These are phyloP conservation scores for Henckelia pumila DNA, from an alignment of 257 asterid species.

Conservation along the genomic window DNA sequence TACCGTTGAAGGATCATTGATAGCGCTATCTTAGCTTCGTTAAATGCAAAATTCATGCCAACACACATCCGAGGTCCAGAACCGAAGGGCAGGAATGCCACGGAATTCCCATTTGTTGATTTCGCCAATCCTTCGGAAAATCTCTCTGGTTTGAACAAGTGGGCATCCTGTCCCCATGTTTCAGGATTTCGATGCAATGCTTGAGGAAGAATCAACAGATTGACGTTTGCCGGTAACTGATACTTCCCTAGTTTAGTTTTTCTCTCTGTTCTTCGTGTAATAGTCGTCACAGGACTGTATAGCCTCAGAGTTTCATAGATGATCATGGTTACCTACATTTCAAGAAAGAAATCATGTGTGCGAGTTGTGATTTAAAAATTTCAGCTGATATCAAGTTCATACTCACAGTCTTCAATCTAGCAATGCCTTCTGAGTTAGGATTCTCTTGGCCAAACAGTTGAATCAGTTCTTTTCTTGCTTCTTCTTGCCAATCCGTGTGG, in stretches of 20 bases:
- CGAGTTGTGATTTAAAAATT: too few relatives aligned
- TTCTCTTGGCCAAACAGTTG: constrained; percentile 30
- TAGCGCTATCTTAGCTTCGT: constrained; percentile 37
- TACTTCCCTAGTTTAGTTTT: constrained; percentile 30
- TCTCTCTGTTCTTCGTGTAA: constrained; percentile 21
- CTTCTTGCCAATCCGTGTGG: constrained; percentile 63
- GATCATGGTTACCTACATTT: constrained; percentile 32
- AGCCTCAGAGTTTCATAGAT: constrained; percentile 37
- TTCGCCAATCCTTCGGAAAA: constrained; percentile 38
- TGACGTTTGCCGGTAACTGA: constrained; percentile 30
- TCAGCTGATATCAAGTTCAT: too few relatives aligned
- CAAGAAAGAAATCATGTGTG: background rate
- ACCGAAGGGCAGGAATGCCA: constrained; percentile 36
- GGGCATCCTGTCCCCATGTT: constrained; percentile 38
- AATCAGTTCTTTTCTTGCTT: constrained; percentile 45
- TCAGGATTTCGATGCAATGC: constrained; percentile 35
- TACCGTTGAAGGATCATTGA: constrained; percentile 45
- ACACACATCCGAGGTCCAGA: constrained; percentile 38
- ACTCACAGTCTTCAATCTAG: constrained; percentile 41
- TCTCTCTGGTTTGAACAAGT: constrained; percentile 35
- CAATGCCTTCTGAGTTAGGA: constrained; percentile 39
- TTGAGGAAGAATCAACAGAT: constrained; percentile 24
- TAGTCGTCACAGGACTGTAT: constrained; percentile 24
- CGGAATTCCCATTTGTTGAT: constrained; percentile 26
- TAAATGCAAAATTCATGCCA: constrained; percentile 32